phyloP scores from a whole-genome alignment of 2,329 filamentous ascomycete genomes.

The Atkinsonella hypoxylon region DNA sequence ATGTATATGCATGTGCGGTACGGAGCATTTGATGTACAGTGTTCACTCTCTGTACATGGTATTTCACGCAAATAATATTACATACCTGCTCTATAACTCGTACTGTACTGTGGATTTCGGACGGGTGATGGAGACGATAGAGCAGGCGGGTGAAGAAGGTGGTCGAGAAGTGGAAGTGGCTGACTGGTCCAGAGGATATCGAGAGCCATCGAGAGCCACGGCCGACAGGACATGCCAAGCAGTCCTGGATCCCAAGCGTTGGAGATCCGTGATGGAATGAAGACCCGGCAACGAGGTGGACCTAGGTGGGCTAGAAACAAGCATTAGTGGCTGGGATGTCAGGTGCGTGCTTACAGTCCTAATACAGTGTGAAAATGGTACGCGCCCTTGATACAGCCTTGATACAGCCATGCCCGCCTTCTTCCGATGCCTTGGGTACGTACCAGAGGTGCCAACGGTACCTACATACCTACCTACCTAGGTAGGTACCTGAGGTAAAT shows the following conservation, averaged over 20 bases:
- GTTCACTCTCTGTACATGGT: background rate
- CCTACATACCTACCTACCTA: no score
- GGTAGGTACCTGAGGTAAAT: no score
- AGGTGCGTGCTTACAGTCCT: background rate
- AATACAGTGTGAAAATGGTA: background rate
- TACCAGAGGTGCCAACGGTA: no score
- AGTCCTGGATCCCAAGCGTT: background rate
- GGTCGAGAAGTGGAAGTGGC: background rate
- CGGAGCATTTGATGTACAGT: no score
- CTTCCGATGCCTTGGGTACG: no score
- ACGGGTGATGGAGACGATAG: background rate
- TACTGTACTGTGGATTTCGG: conserved; percentile 1
- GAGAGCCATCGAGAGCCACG: background rate
- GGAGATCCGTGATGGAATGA: conserved; percentile 3
- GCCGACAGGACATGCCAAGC: background rate
- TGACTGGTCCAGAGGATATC: background rate
- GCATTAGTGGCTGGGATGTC: background rate
- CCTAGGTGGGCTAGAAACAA: background rate
- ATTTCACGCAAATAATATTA: background rate
- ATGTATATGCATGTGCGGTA: no score
- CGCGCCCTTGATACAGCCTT: no score
- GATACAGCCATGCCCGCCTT: background rate
- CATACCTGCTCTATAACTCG: background rate
- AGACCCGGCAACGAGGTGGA: background rate
- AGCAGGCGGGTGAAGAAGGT: background rate